Conservation (phyloP, 331 rosid species). For the Prunus yedoensis region DNA sequence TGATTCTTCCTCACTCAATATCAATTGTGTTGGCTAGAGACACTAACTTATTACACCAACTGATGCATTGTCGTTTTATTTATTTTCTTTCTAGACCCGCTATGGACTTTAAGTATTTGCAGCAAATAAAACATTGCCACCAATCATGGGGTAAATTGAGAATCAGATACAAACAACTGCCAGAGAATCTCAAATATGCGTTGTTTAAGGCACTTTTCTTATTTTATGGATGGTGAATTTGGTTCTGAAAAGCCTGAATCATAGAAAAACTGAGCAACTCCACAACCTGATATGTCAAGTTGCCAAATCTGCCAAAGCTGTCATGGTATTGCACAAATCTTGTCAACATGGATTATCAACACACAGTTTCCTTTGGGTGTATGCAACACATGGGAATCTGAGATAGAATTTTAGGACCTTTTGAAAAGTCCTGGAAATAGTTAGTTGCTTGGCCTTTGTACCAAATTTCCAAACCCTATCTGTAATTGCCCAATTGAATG, state of each 20-base stretch:
- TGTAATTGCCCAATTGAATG: slow-evolving; percentile 3
- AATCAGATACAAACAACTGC: not conserved
- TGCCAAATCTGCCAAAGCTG: not conserved
- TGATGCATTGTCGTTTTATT: no score
- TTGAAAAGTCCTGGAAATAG: not conserved
- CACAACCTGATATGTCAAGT: not conserved
- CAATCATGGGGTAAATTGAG: not conserved
- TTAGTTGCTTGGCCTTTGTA: not conserved
- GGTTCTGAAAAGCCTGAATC: not conserved
- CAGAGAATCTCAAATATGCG: not conserved
- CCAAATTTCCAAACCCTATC: not conserved
- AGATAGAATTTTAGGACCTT: not conserved
- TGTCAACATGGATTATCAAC: not conserved
- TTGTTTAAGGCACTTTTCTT: not conserved
- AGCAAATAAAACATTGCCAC: not conserved
- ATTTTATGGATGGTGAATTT: not conserved
- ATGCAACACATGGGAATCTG: slow-evolving; percentile 20
- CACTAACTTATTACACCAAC: no score
- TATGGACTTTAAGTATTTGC: no score
- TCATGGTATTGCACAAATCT: not conserved
- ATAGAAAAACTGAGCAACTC: not conserved
- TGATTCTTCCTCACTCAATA: no score
- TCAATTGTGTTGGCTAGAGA: no score
- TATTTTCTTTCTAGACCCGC: no score
- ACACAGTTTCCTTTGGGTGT: not conserved